Evolutionary conservation across 345 rosid species (phyloP).

Genomic region (Excoecaria agallocha): DNA sequence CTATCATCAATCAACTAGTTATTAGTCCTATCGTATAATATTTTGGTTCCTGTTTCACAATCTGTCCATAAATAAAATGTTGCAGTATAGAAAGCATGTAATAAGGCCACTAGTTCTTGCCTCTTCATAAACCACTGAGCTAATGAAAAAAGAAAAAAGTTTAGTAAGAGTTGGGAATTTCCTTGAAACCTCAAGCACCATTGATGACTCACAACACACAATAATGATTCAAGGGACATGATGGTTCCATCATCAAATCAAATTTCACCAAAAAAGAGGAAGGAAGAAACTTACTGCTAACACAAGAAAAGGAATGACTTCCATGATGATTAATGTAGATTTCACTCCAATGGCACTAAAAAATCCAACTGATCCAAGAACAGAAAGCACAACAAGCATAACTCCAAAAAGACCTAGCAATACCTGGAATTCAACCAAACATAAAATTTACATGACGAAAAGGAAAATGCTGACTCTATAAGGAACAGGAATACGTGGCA

Average conservation of each 20-base stretch:
- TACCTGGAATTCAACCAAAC: slow-evolving; percentile 54
- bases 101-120: neutral
- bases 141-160: neutral
- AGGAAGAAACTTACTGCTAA: slow-evolving; percentile 71
- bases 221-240: neutral
- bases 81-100: neutral
- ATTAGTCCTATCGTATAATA: neutral
- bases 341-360: slow-evolving; percentile 94
- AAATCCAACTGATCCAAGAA: slow-evolving; percentile 91
- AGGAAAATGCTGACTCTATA: neutral
- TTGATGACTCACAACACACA: neutral
- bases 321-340: slow-evolving; percentile 93
- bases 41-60: neutral
- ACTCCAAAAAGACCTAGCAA: slow-evolving; percentile 95
- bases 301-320: slow-evolving; percentile 98
- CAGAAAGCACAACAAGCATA: slow-evolving; percentile 92
- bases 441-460: neutral
- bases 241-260: slow-evolving; percentile 1
- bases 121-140: neutral
- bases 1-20: neutral
- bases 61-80: neutral
- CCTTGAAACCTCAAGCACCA: neutral
- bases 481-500: neutral
- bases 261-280: slow-evolving; percentile 6
- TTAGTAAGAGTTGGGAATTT: neutral